Percentiles rank a stretch among this genome's conserved stretches.
These are phyloP conservation scores for Fusarium sulawesiense DNA, from an alignment of 2,329 filamentous ascomycete species.

Conservation along the genomic window DNA sequence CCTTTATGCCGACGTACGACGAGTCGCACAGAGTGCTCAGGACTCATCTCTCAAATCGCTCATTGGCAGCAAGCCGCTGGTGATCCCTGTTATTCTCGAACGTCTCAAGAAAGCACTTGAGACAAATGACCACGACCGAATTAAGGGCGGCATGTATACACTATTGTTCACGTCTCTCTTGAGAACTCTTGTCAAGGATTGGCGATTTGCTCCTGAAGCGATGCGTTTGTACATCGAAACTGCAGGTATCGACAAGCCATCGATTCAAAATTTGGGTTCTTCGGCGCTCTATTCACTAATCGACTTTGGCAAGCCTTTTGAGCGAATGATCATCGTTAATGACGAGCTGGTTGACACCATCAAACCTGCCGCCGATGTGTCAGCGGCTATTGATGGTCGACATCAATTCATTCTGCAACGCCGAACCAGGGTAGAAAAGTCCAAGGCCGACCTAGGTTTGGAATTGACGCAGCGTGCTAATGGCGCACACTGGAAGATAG, in stretches of 20 bases:
- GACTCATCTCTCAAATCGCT: conserved; percentile 94
- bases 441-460: conserved; percentile 82
- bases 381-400: conserved; percentile 66
- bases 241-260: conserved; percentile 90
- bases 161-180: conserved; percentile 88
- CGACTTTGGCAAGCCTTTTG: conserved; percentile 90
- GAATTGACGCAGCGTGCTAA: conserved; percentile 83
- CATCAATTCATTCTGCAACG: conserved; percentile 80
- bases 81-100: conserved; percentile 88
- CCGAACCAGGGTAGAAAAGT: conserved; percentile 80
- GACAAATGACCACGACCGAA: conserved; percentile 84
- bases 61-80: conserved; percentile 85
- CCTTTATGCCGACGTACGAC: conserved; percentile 93
- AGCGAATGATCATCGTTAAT: conserved; percentile 86
- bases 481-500: conserved; percentile 95
- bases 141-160: conserved; percentile 95
- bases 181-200: conserved; percentile 89
- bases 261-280: conserved; percentile 88
- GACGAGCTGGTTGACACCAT: conserved; percentile 76
- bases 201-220: conserved; percentile 92
- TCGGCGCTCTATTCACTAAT: conserved; percentile 86
- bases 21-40: conserved; percentile 89
- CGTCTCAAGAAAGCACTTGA: conserved; percentile 83
- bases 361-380: conserved; percentile 73
- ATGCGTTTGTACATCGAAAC: conserved; percentile 92